Evolutionary conservation across 2,329 filamentous ascomycete species (phyloP).

Genomic region (Zelopaecilomyces penicillatus): DNA sequence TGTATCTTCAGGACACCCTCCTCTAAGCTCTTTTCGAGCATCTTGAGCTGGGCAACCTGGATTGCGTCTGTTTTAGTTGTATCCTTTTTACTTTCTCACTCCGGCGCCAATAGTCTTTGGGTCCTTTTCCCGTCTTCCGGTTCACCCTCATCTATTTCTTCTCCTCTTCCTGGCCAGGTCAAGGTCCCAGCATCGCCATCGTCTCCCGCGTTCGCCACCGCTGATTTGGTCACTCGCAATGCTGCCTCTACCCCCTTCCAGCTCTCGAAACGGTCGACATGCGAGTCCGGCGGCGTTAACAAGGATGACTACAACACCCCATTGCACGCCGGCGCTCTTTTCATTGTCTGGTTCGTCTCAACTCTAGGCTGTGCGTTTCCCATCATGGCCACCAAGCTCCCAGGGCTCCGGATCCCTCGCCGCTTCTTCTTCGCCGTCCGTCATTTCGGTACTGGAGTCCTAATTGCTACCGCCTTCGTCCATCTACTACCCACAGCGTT

Average conservation of each 20-base stretch:
- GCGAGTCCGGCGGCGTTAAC: constrained; percentile 20
- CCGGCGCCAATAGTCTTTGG: no score
- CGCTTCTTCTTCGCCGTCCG: constrained; percentile 49
- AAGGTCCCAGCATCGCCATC: not conserved
- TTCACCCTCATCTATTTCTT: not conserved
- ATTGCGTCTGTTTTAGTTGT: constrained; percentile 32
- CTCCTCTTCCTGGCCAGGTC: constrained; percentile 10
- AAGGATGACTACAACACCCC: constrained; percentile 43
- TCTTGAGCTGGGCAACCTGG: constrained; percentile 35
- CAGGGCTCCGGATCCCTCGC: constrained; percentile 44
- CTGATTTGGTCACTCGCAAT: not conserved
- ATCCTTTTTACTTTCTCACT: constrained; percentile 21
- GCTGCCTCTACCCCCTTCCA: constrained; percentile 4
- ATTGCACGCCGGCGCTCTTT: constrained; percentile 49
- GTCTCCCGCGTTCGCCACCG: not conserved
- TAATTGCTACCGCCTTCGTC: constrained; percentile 69
- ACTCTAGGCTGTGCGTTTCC: constrained; percentile 45
- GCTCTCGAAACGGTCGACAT: constrained; percentile 20
- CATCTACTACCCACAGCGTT: constrained; percentile 64
- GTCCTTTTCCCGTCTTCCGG: no score
- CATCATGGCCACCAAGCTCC: constrained; percentile 43
- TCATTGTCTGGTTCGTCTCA: constrained; percentile 40
- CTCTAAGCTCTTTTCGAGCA: constrained; percentile 21
- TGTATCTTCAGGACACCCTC: constrained; percentile 23
- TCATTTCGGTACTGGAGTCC: constrained; percentile 72